Evolutionary conservation across 108 stramenopile genomes (phyloP).

Genomic region (Nitzschia palea): DNA sequence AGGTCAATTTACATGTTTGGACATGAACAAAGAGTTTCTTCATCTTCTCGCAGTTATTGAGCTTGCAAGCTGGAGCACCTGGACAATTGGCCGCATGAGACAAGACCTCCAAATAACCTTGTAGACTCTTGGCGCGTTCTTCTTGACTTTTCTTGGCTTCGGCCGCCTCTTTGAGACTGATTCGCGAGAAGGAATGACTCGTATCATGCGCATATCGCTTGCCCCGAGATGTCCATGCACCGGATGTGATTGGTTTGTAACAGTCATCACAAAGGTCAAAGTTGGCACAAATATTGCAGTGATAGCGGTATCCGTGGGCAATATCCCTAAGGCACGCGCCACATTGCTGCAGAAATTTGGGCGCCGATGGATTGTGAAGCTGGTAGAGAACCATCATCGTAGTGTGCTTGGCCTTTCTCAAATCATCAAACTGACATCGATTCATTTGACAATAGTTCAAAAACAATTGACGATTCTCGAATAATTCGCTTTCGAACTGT

Average conservation of each 20-base stretch:
- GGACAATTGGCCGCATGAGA: slow-evolving; percentile 73
- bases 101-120: slow-evolving; percentile 79
- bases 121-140: slow-evolving; percentile 69
- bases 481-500: slow-evolving; percentile 71
- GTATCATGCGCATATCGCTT: slow-evolving; percentile 41
- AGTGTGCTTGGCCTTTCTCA: slow-evolving; percentile 93
- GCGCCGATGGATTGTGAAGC: slow-evolving; percentile 81
- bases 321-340: slow-evolving; percentile 62
- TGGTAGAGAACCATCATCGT: slow-evolving; percentile 94
- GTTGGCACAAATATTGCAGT: slow-evolving; percentile 69
- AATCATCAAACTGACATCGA: slow-evolving; percentile 96
- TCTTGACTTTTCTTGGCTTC: slow-evolving; percentile 38
- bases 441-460: slow-evolving; percentile 92
- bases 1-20: slow-evolving; percentile 53
- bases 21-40: slow-evolving; percentile 76
- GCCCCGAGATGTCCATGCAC: slow-evolving; percentile 41
- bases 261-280: slow-evolving; percentile 69
- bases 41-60: slow-evolving; percentile 88
- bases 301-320: slow-evolving; percentile 46
- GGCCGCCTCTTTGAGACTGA: slow-evolving; percentile 25
- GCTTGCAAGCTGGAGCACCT: slow-evolving; percentile 58
- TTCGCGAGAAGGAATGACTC: slow-evolving; percentile 45
- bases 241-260: slow-evolving; percentile 40
- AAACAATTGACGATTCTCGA: slow-evolving; percentile 90
- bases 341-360: slow-evolving; percentile 62